Evolutionary conservation across 352 stramenopile species (phyloP).

Genomic region (Pythium dissimile): DNA sequence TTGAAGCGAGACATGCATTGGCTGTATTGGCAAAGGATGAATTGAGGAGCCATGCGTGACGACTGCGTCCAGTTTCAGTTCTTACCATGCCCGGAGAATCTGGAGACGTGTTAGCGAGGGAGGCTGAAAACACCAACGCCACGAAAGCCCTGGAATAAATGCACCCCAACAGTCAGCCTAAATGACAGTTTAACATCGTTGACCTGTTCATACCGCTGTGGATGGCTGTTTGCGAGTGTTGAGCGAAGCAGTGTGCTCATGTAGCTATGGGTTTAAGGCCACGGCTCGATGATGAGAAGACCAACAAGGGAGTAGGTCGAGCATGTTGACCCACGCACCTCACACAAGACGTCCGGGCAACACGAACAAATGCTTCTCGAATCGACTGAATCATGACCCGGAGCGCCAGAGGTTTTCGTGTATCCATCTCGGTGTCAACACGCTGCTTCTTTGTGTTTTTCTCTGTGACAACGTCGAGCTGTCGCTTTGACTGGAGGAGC

Average conservation of each 20-base stretch:
- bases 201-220: conserved; percentile 11
- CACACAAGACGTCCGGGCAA: conserved; percentile 15
- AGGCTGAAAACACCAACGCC: conserved; percentile 23
- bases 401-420: background rate
- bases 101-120: conserved; percentile 8
- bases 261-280: background rate
- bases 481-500: conserved; percentile 5
- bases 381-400: conserved; percentile 4
- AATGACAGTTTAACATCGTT: too few species aligned
- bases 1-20: conserved; percentile 10
- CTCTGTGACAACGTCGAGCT: background rate
- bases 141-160: conserved; percentile 11
- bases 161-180: background rate
- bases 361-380: background rate
- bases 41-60: background rate
- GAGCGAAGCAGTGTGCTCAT: conserved; percentile 14
- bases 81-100: conserved; percentile 5
- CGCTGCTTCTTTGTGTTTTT: conserved; percentile 8
- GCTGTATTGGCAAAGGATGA: background rate
- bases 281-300: background rate
- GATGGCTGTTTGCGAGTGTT: background rate
- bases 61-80: background rate
- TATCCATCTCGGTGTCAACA: background rate
- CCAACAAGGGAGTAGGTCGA: background rate
- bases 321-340: conserved; percentile 12